A percentile compares a stretch with the other conserved stretches of the same genome.
phyloP scores from a whole-genome alignment of 2,329 filamentous ascomycete species.

The Pseudogymnoascus sp. region DNA sequence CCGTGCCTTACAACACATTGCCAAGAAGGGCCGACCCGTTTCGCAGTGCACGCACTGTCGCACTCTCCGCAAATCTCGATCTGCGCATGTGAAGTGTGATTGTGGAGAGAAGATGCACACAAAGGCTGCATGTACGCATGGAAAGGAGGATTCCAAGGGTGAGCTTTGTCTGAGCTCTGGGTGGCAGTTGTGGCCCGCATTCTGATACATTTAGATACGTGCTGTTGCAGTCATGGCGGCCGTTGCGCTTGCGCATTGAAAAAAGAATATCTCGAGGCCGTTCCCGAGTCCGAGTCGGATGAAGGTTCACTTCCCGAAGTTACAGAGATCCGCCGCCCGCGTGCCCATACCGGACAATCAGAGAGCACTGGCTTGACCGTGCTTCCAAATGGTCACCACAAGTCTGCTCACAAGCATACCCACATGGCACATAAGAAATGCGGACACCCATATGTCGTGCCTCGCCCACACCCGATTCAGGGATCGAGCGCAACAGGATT shows the following conservation, averaged over 20 bases:
- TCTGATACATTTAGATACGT: slow-evolving; percentile 47
- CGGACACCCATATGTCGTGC: slow-evolving; percentile 51
- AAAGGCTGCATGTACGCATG: slow-evolving; percentile 44
- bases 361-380: slow-evolving; percentile 49
- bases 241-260: slow-evolving; percentile 59
- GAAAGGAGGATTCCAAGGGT: slow-evolving; percentile 44
- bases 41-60: slow-evolving; percentile 98
- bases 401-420: slow-evolving; percentile 53
- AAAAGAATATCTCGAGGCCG: slow-evolving; percentile 56
- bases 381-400: slow-evolving; percentile 59
- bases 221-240: slow-evolving; percentile 63
- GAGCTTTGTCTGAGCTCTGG: slow-evolving; percentile 25
- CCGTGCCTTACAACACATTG: slow-evolving; percentile 86
- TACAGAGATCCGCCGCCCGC: slow-evolving; percentile 40
- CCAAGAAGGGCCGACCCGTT: slow-evolving; percentile 94
- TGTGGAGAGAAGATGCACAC: slow-evolving; percentile 82
- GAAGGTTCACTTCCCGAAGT: slow-evolving; percentile 39
- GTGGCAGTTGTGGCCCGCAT: slow-evolving; percentile 14
- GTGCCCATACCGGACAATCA: slow-evolving; percentile 54
- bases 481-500: slow-evolving; percentile 41
- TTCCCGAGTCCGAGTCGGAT: slow-evolving; percentile 57
- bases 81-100: slow-evolving; percentile 92
- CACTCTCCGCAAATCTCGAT: slow-evolving; percentile 88
- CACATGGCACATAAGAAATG: slow-evolving; percentile 51
- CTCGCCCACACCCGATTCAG: slow-evolving; percentile 51